Conservation (phyloP, 1,284 basidiomycete genomes). For the Apiotrichum laibachii region DNA sequence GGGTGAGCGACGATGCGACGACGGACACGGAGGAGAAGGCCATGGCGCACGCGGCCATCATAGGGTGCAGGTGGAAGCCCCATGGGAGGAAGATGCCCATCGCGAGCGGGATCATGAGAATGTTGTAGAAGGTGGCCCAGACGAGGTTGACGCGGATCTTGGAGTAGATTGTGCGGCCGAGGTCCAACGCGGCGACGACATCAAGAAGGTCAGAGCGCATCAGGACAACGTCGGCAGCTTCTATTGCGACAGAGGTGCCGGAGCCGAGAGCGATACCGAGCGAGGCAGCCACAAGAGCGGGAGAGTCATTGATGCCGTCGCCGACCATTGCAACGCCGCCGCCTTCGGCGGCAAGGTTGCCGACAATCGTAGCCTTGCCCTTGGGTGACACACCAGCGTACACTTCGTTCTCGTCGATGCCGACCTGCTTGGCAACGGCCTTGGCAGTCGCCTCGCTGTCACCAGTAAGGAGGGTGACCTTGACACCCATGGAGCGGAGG, state of each 20-base stretch:
- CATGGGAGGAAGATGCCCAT: constrained; percentile 95
- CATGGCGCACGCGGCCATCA: constrained; percentile 98
- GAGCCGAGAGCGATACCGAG: constrained; percentile 94
- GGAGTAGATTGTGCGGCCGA: constrained; percentile 82
- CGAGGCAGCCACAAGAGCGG: constrained; percentile 89
- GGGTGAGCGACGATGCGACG: constrained; percentile 79
- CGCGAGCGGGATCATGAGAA: constrained; percentile 93
- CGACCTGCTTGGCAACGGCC: constrained; percentile 81
- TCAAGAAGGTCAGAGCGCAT: constrained; percentile 95
- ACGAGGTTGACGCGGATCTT: constrained; percentile 81
- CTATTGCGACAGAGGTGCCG: constrained; percentile 94
- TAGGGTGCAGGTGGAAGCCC: constrained; percentile 90
- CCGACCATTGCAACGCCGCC: constrained; percentile 92
- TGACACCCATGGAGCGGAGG: constrained; percentile 79
- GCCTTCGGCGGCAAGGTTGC: constrained; percentile 60
- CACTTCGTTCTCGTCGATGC: constrained; percentile 73
- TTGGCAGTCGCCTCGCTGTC: constrained; percentile 77
- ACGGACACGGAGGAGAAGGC: constrained; percentile 96
- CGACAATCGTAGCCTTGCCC: constrained; percentile 79
- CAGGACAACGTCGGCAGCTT: constrained; percentile 95
- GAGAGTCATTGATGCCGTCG: constrained; percentile 98
- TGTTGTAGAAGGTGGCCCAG: constrained; percentile 92
- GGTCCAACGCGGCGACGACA: constrained; percentile 90
- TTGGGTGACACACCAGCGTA: constrained; percentile 88
- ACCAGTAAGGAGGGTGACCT: constrained; percentile 87